These are phyloP conservation scores for Tephrocybe sp. DNA, from an alignment of 768 basidiomycete genomes.

Conservation along the genomic window DNA sequence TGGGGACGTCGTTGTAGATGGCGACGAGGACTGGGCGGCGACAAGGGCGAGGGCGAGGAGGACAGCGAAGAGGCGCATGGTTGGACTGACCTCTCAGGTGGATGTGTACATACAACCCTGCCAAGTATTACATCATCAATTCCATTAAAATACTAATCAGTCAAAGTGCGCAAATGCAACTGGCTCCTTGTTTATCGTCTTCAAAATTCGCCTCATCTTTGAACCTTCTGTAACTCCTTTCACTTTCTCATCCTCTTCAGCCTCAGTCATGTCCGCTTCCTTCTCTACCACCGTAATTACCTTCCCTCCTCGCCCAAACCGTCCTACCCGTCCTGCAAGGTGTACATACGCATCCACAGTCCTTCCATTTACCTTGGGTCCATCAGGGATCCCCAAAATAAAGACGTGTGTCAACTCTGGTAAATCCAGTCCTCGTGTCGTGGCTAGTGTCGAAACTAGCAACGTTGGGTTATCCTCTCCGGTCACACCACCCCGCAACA, in stretches of 20 bases:
- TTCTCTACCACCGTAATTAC: conserved; percentile 61
- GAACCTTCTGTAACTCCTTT: conserved; percentile 28
- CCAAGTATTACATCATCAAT: conserved; percentile 5
- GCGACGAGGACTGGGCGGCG: conserved; percentile 32
- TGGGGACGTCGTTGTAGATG: conserved; percentile 27
- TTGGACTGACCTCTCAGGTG: not conserved
- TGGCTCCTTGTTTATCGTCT: conserved; percentile 40
- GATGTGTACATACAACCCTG: not conserved
- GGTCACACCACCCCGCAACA: conserved; percentile 31
- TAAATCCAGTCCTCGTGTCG: conserved; percentile 71
- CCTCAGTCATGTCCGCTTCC: conserved; percentile 26
- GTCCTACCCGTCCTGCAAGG: conserved; percentile 71
- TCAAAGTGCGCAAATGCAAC: conserved; percentile 53
- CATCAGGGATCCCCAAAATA: conserved; percentile 59
- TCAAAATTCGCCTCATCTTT: conserved; percentile 43
- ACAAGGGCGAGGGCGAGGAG: conserved; percentile 26
- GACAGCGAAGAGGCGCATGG: conserved; percentile 11
- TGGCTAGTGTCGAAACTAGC: conserved; percentile 67
- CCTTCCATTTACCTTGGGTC: conserved; percentile 33
- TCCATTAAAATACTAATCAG: conserved; percentile 20
- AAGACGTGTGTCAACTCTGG: conserved; percentile 74
- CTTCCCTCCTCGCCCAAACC: conserved; percentile 64
- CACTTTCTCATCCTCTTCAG: not conserved
- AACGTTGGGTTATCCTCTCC: conserved; percentile 53
- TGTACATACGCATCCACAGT: conserved; percentile 65